Conservation (phyloP, 495 filamentous ascomycete species). For the Xylaria nigripes region DNA sequence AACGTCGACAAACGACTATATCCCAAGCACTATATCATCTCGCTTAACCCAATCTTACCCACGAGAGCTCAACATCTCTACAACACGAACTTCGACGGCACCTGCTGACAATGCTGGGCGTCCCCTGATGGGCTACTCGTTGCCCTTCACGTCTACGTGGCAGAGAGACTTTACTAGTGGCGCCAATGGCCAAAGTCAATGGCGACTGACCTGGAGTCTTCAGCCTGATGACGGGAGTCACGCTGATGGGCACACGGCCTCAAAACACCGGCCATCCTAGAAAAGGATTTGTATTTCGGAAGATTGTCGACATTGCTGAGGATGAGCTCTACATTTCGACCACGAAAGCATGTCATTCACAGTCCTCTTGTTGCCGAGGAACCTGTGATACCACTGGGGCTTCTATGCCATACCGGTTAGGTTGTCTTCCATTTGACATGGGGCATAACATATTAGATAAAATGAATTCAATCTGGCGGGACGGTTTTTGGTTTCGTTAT, state of each 20-base stretch:
- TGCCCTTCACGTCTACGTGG: background rate
- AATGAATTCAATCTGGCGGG: too few species aligned
- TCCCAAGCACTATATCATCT: background rate
- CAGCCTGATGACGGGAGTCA: background rate
- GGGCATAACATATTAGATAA: too few species aligned
- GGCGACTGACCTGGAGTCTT: background rate
- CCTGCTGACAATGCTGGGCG: background rate
- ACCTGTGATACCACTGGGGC: too few species aligned
- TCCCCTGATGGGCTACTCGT: slow-evolving; percentile 5
- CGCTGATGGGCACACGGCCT: background rate
- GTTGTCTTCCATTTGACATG: too few species aligned
- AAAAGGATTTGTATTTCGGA: too few species aligned
- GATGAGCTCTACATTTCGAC: too few species aligned
- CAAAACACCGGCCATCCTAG: background rate
- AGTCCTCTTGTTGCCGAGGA: too few species aligned
- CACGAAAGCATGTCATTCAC: too few species aligned
- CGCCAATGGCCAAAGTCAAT: background rate
- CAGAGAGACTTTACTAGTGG: background rate
- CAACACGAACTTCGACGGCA: background rate
- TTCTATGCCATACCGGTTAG: too few species aligned
- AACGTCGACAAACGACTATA: background rate
- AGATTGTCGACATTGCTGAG: too few species aligned
- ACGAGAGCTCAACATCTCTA: background rate
- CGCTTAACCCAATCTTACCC: background rate
- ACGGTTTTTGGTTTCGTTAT: too few species aligned